Evolutionary conservation across 2,329 filamentous ascomycete genomes (phyloP), one percentile per base, ranked within the genome.

Genomic region (Fusarium globosum): DNA sequence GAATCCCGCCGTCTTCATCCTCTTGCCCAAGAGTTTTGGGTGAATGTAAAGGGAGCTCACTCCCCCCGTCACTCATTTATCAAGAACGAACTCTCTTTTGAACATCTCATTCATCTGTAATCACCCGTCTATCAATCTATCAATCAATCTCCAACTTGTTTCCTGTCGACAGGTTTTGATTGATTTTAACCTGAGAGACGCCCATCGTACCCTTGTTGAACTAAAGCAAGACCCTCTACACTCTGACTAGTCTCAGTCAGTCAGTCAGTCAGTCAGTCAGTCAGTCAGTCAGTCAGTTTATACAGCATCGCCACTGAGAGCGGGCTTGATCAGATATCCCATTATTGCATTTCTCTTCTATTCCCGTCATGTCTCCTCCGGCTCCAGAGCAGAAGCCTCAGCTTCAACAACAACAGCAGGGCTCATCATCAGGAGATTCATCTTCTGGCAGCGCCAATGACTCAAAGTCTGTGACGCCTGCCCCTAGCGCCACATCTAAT

Each of bases 401-500:
- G 67, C 66, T 70, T 65, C 77, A 76, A 53, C 68, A 60, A 49
- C 67, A 77, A 26, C 72, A 72, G 21, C 61, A 67, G 45, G 20
- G 42, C 42, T 61, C 65, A 39, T 73, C 77, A 28, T 71, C 77
- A 65, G 66, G 72, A 48, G 68, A 79, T 67, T 66, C 77, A 46
- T 82, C 83, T 35, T 81, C 82, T 57, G 81, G 78, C 55, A 84
- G 81, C 73, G 82, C 81, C 79, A 83, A 83, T 49, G 84, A 86
- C 53, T 88, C 87, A 68, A 88, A 87, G 79, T 86, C 85, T 49
- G 86, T 83, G 61, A 89, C 88, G 4, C 87, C 88, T 7, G 87
- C 86, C 6, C 85, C 87, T 5, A 86, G 85, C 28, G 81, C 84
- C n/a, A 82, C 86, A 13, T 86, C 85, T 49, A 85, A 84, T 64